Conservation (phyloP, 2,329 filamentous ascomycete genomes). For the Pseudogymnoascus sp. region DNA sequence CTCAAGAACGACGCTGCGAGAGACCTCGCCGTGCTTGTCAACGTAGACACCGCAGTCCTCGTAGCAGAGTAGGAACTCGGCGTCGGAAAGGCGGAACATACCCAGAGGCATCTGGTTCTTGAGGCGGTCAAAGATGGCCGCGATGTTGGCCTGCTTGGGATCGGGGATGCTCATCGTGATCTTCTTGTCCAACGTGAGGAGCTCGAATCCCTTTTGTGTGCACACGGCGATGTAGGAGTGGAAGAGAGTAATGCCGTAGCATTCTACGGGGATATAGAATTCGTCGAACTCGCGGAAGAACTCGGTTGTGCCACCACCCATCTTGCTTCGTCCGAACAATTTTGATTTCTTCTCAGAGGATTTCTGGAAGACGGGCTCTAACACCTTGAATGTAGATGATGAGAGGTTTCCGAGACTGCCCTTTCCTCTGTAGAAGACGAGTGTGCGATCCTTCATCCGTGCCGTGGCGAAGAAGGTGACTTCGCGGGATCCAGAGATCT, state of each 20-base stretch:
- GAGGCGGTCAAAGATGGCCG: conserved; percentile 77
- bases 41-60: conserved; percentile 96
- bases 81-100: conserved; percentile 92
- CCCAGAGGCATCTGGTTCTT: conserved; percentile 77
- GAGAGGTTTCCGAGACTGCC: conserved; percentile 61
- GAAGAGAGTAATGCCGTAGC: conserved; percentile 92
- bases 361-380: conserved; percentile 93
- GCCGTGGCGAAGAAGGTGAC: conserved; percentile 95
- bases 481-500: conserved; percentile 77
- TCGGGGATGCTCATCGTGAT: conserved; percentile 90
- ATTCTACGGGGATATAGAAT: conserved; percentile 95
- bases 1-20: conserved; percentile 91
- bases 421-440: conserved; percentile 96
- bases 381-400: conserved; percentile 81
- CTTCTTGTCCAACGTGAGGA: conserved; percentile 95
- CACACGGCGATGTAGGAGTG: conserved; percentile 87
- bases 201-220: conserved; percentile 86
- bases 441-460: conserved; percentile 89
- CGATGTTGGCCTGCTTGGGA: conserved; percentile 66
- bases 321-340: conserved; percentile 45
- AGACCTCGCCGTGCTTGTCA: conserved; percentile 96
- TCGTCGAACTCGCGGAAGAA: conserved; percentile 98
- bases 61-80: conserved; percentile 88
- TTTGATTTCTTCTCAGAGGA: conserved; percentile 75
- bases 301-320: conserved; percentile 66